These are phyloP conservation scores for Botrytis aclada DNA, from an alignment of 2,329 filamentous ascomycete species.

Conservation along the genomic window DNA sequence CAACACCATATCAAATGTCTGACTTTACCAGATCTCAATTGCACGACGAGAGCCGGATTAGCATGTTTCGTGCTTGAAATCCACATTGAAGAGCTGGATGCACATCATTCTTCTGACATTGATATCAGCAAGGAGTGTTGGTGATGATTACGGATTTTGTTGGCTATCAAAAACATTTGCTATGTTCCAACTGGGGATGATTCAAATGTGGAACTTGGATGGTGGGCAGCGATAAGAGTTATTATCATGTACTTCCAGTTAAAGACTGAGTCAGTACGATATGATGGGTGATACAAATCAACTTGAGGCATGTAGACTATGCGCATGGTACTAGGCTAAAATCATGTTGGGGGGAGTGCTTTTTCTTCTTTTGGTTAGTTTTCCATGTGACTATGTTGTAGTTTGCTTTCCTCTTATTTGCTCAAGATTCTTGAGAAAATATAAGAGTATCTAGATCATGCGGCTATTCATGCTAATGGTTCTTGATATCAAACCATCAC, in stretches of 20 bases:
- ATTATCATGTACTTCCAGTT: background rate
- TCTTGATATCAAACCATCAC: too few species aligned
- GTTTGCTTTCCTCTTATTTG: background rate
- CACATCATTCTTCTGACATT: rapidly evolving
- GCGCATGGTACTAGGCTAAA: background rate
- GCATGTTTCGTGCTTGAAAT: background rate
- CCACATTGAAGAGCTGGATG: background rate
- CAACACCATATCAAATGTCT: background rate
- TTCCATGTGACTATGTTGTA: background rate
- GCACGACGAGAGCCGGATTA: rapidly evolving
- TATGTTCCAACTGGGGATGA: too few species aligned
- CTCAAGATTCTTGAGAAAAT: background rate
- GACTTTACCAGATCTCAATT: background rate
- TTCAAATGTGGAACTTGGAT: background rate
- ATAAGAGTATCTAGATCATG: background rate
- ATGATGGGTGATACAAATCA: background rate
- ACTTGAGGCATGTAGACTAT: background rate
- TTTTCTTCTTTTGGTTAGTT: background rate
- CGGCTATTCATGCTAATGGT: too few species aligned
- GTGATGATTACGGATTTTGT: background rate
- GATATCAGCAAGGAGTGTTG: background rate
- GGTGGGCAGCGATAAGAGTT: background rate
- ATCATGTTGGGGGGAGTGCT: background rate
- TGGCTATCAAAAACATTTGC: background rate
- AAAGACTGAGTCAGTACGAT: background rate